Evolutionary conservation across 257 asterid species (phyloP), one percentile per base, ranked within the genome.

Genomic region (Perilla frutescens): DNA sequence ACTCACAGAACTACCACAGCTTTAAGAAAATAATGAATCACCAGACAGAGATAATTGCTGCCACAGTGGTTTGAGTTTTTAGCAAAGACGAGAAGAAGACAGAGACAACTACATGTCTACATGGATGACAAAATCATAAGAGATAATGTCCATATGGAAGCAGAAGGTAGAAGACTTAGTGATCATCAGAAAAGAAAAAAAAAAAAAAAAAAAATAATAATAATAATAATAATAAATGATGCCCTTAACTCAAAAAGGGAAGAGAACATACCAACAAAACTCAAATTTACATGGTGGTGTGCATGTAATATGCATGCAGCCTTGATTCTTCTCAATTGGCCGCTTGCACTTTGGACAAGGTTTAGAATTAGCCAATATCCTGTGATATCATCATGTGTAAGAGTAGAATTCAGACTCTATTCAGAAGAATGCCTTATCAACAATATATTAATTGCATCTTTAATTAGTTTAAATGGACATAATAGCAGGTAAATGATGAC

Each of bases 261-360:
- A 56, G 62, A 73, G 40, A 8, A 36, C 88, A 69, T 89, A 91
- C 98, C 98, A 94, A 90, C 98, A 94, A 84, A 94, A 94, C 80
- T 94, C 98, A 76, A 88, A 94, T 87, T 91, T 94, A 84, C 98
- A 94, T 45, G 96, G 98, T 32, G 97, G 97, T 11, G 97, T 94
- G 88, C 98, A 94, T 14, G 98, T 94, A 67, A 94, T 90, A 76
- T 94, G 98, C 98, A 91, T 94, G 91, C 98, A 91, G 74, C 98
- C 97, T 79, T 91, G 98, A 69, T 94, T 94, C 88, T 94, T 94
- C 87, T 94, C 98, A 77, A 94, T 94, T 55, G 98, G 98, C 59
- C 98, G 90, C 87, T 94, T 94, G 96, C 98, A 94, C 82, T 91
- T 94, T 36, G 98, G 98, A 79, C 98, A 94, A 61, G 97, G 98